These are phyloP conservation scores for Arthroderma sp. DNA, from an alignment of 2,329 filamentous ascomycete genomes.

Conservation along the genomic window DNA sequence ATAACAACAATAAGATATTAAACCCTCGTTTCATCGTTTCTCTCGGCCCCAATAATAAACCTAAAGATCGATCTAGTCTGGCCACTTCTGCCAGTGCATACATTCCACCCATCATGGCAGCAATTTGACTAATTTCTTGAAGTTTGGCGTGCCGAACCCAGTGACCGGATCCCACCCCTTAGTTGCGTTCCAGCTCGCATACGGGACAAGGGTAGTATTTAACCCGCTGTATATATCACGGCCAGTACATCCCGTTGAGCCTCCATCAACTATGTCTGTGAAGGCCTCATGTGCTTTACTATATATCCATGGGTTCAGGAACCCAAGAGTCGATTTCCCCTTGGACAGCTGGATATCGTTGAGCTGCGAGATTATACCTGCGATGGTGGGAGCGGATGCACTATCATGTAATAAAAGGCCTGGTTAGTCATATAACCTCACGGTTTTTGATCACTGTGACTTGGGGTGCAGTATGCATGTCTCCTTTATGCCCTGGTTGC, in stretches of 20 bases:
- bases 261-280: constrained; percentile 37
- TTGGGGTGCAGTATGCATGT: not conserved
- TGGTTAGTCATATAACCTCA: not conserved
- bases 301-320: constrained; percentile 51
- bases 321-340: constrained; percentile 43
- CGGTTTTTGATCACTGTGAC: not conserved
- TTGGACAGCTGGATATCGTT: constrained; percentile 48
- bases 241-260: constrained; percentile 34
- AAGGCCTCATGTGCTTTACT: constrained; percentile 29
- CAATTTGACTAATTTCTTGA: constrained; percentile 9
- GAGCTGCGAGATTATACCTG: constrained; percentile 49
- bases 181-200: constrained; percentile 40
- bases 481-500: not conserved
- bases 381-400: constrained; percentile 50
- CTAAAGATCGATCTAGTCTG: too few relatives aligned
- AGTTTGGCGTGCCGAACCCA: constrained; percentile 26
- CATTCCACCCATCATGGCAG: constrained; percentile 2
- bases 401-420: constrained; percentile 12
- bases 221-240: constrained; percentile 7
- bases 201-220: constrained; percentile 20
- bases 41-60: too few relatives aligned
- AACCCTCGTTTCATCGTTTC: too few relatives aligned
- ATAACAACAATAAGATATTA: too few relatives aligned
- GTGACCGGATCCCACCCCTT: constrained; percentile 39
- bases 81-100: constrained; percentile 36